phyloP scores from a whole-genome alignment of 495 filamentous ascomycete species.

The Lasiosphaeria miniovina region DNA sequence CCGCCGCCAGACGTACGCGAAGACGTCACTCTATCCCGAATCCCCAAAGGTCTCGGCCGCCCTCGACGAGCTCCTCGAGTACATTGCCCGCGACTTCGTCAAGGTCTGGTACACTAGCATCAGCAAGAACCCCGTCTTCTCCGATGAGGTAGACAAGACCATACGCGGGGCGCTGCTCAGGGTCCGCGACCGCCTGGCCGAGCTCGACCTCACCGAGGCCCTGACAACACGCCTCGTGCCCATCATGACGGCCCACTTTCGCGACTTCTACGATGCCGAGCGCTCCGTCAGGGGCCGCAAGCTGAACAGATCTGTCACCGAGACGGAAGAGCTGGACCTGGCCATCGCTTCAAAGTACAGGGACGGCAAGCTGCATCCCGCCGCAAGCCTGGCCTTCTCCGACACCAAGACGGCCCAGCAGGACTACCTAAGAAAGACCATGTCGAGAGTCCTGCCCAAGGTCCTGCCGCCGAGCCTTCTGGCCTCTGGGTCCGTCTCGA shows the following conservation, averaged over 20 bases:
- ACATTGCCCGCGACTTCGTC: slow-evolving; percentile 81
- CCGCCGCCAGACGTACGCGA: slow-evolving; percentile 46
- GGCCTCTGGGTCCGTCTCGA: slow-evolving; percentile 73
- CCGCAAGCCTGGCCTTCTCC: slow-evolving; percentile 75
- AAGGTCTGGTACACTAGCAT: slow-evolving; percentile 85
- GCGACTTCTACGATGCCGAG: slow-evolving; percentile 88
- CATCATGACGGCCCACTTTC: slow-evolving; percentile 85
- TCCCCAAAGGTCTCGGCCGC: slow-evolving; percentile 77
- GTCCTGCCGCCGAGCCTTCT: slow-evolving; percentile 71
- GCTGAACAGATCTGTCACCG: slow-evolving; percentile 84
- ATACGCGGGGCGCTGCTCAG: slow-evolving; percentile 71
- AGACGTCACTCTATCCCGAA: slow-evolving; percentile 66
- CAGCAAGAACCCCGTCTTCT: slow-evolving; percentile 73
- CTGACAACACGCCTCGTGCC: slow-evolving; percentile 79
- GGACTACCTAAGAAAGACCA: slow-evolving; percentile 73
- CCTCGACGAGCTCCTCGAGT: slow-evolving; percentile 74
- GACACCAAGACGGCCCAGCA: slow-evolving; percentile 82
- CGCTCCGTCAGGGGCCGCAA: slow-evolving; percentile 79
- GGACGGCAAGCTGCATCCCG: slow-evolving; percentile 85
- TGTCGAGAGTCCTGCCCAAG: slow-evolving; percentile 66
- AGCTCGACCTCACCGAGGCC: slow-evolving; percentile 75
- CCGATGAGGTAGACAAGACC: slow-evolving; percentile 77
- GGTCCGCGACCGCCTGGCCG: slow-evolving; percentile 64
- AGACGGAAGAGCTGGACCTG: slow-evolving; percentile 91
- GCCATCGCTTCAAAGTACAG: slow-evolving; percentile 91